Evolutionary conservation across 306 rosid species (phyloP), one percentile per base, ranked within the genome.

Genomic region (Vachellia collinsii): DNA sequence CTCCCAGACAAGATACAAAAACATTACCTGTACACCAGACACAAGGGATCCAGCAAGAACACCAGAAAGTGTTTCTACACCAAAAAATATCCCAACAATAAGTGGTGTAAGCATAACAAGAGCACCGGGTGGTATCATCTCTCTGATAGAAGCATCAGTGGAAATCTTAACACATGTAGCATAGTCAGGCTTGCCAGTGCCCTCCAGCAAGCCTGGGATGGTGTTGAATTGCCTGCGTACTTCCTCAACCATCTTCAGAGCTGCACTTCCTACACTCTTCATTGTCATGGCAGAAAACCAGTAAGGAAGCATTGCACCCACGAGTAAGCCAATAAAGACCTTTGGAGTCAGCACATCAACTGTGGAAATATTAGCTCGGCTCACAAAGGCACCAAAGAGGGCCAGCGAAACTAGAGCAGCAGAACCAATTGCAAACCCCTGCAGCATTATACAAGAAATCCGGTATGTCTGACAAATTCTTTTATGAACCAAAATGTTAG

Each of bases 41-140:
- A 89, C 92, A 11, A 91, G 90, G 75, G 94, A 68, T 20, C 92
- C 94, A 29, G 94, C 94, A 58, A 91, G 94, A 4, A 91, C 90
- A 38, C 94, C 94, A 16, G 94, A 87, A 34, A 91, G 94, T 58
- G 94, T 91, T 76, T 91, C 94, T 11, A 91, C 94, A 4, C 94
- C 92, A 4, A 91, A 91, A 69, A 91, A 71, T 85, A 91, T 89
- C 4, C 94, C 94, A 8, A 84, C 94, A 42, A 91, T 84, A 29
- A 91, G 92, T 0, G 94, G 94, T 14, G 94, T 91, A 39, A 91
- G 88, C 94, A 91, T 91, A 81, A 91, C 92, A 62, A 91, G 92
- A 61, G 91, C 90, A 83, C 94, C 94, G 7, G 94, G 94, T 53
- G 92, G 92, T 71, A 91, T 87, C 94, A 91, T 91, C 78, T 91